These are phyloP conservation scores for Amanita brunnescens DNA, from an alignment of 768 basidiomycete genomes.

Conservation along the genomic window DNA sequence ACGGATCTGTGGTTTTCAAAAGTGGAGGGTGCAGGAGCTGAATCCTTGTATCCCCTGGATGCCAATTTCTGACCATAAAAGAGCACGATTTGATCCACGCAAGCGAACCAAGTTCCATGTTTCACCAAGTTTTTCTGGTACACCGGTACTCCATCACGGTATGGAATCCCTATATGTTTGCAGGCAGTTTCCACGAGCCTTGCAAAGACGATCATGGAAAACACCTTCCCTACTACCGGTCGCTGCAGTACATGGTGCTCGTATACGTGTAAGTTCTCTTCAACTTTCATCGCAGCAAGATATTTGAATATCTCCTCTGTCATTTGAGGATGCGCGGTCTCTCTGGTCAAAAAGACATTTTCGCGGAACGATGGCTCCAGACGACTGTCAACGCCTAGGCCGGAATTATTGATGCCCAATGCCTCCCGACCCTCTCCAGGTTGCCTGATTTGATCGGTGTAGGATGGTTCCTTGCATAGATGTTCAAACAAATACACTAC, in stretches of 20 bases:
- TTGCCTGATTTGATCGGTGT: neutral
- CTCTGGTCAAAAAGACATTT: neutral
- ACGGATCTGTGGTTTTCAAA: neutral
- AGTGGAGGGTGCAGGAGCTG: neutral
- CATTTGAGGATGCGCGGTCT: neutral
- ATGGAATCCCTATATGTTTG: neutral
- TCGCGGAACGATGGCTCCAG: neutral
- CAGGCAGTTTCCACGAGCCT: neutral
- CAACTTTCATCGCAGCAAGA: neutral
- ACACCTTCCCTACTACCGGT: neutral
- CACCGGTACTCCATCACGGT: neutral
- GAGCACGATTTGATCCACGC: neutral
- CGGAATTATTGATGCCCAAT: neutral
- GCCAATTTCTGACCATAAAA: neutral
- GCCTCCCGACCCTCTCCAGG: neutral
- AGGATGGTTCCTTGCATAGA: neutral
- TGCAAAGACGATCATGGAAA: neutral
- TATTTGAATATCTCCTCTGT: neutral
- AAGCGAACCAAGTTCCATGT: neutral
- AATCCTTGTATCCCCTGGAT: neutral
- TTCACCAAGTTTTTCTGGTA: neutral
- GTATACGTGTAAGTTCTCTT: neutral
- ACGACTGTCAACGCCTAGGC: neutral
- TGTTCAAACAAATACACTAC: neutral
- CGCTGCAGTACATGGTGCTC: neutral